Evolutionary conservation across 441 rosid species (phyloP), one percentile per base, ranked within the genome.

Genomic region (Populus hybrid): DNA sequence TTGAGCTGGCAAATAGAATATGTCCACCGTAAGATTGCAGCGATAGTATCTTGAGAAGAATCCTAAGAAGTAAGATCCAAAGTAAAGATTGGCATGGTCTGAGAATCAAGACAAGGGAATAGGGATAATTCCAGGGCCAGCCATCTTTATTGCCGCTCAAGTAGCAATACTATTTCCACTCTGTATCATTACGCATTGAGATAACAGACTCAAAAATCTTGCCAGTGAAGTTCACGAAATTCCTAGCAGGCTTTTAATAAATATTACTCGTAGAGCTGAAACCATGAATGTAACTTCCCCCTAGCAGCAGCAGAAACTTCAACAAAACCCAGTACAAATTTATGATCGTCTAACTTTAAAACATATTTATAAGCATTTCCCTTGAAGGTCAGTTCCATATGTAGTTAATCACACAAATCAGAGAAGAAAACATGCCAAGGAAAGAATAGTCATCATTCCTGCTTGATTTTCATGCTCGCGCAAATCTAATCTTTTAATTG

Each of bases 111-210:
- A 77, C 74, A 72, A 34, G 78, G 38, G 18, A 74, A 36, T 10
- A 38, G 79, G 32, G 85, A 78, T 75, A 75, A 81, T 30, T 87
- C 69, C 84, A 54, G 84, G 73, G 77, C 16, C 18, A 69, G 8
- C 38, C 72, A 72, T 32, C 85, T 73, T 79, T 21, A 61, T 61
- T 59, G 24, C 67, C 46, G 24, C 16, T 6, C 10, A 18, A 9
- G 24, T 5, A 7, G 30, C 23, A 50, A 10, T 54, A 2, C 65
- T 10, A 24, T 28, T 16, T 24, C 34, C 6, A 18, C n/a, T 16
- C 8, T 6, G 61, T 54, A 7, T 54, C 6, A 18, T 54, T 54
- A 28, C 61, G n/a, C 30, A 10, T 50, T 32, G 12, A 69, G 72
- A 35, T 1, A 32, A 20, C 10, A 34, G 11, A 10, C 16, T 35